Percentiles rank a stretch among this genome's conserved stretches.
Evolutionary conservation across 768 basidiomycete species (phyloP).

Genomic region (Auriculariales sp.): DNA sequence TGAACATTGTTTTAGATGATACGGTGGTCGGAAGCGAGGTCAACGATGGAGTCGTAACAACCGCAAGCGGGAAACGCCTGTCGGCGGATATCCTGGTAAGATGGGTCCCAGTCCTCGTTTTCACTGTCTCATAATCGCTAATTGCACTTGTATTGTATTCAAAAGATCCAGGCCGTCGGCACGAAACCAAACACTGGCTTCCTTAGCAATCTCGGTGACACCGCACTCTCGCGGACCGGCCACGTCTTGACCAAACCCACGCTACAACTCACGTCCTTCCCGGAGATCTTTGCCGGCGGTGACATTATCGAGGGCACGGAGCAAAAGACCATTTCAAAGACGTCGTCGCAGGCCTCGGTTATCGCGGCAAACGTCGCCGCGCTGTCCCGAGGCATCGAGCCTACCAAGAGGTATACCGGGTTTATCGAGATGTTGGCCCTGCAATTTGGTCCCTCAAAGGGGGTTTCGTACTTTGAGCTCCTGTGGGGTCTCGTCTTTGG

Average conservation of each 20-base stretch:
- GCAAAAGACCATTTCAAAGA: conserved; percentile 45
- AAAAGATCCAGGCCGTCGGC: conserved; percentile 9
- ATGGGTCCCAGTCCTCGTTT: not conserved
- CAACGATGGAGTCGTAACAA: conserved; percentile 2
- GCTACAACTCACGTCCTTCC: conserved; percentile 35
- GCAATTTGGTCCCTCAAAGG: conserved; percentile 34
- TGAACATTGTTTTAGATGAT: conserved; percentile 39
- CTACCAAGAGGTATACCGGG: conserved; percentile 30
- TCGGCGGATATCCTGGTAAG: conserved; percentile 10
- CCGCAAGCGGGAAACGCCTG: conserved; percentile 5
- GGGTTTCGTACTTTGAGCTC: conserved; percentile 23
- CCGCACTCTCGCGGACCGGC: conserved; percentile 21
- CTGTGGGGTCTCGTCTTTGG: conserved; percentile 32
- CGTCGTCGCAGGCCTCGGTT: conserved; percentile 25
- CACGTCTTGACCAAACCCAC: conserved; percentile 35
- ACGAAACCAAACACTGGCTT: conserved; percentile 34
- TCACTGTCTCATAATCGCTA: not conserved
- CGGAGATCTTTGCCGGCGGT: conserved; percentile 48
- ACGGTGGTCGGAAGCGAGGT: conserved; percentile 24
- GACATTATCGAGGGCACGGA: conserved; percentile 51
- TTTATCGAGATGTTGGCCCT: conserved; percentile 38
- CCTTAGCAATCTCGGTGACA: conserved; percentile 29
- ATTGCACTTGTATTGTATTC: too few species aligned
- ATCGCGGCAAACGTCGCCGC: conserved; percentile 34
- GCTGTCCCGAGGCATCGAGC: conserved; percentile 23